Conservation (phyloP, 768 basidiomycete species). For the Suillus placidus region DNA sequence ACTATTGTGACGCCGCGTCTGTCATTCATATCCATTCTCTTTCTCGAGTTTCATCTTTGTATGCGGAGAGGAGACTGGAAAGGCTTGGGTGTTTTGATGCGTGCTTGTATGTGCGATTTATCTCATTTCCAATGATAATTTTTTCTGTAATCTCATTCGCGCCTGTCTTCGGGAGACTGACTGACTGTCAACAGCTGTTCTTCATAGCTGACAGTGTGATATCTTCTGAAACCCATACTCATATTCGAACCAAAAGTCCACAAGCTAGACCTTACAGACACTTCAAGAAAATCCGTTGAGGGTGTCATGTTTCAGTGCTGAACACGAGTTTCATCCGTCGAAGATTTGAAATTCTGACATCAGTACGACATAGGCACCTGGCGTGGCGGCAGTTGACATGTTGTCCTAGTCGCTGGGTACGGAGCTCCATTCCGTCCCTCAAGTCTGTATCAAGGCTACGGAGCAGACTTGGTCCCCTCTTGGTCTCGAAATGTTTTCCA, state of each 20-base stretch:
- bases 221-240: not conserved
- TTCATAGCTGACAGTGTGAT: not conserved
- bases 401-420: not conserved
- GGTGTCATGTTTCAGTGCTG: not conserved
- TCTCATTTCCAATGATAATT: conserved; percentile 1
- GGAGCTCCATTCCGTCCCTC: conserved; percentile 2
- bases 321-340: not conserved
- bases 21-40: not conserved
- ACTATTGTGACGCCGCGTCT: not conserved
- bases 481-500: not conserved
- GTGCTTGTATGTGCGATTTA: not conserved
- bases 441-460: not conserved
- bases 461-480: not conserved
- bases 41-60: not conserved
- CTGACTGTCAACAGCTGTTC: not conserved
- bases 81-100: not conserved
- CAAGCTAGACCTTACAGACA: not conserved
- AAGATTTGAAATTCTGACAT: not conserved
- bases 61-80: not conserved
- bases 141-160: not conserved
- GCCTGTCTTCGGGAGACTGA: not conserved
- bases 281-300: not conserved
- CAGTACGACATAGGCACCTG: not conserved
- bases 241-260: not conserved
- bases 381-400: not conserved